These are phyloP conservation scores for Sordariomycetes sp. DNA, from an alignment of 2,329 filamentous ascomycete species.

Conservation along the genomic window DNA sequence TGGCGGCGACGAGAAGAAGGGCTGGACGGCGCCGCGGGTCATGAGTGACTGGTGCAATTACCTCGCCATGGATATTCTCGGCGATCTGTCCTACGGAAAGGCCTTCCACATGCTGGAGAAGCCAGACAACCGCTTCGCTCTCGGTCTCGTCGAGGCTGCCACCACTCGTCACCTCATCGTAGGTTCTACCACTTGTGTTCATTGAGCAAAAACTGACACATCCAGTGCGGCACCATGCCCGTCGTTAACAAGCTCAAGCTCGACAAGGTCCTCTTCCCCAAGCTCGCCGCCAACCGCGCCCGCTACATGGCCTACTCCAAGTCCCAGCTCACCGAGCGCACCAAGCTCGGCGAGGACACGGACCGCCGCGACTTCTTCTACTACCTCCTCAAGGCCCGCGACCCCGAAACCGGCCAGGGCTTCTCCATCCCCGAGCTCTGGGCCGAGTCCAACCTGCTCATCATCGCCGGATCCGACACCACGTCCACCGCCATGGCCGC, in stretches of 20 bases:
- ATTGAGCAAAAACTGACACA: constrained; percentile 1
- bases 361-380: constrained; percentile 70
- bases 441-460: constrained; percentile 62
- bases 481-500: constrained; percentile 60
- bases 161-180: constrained; percentile 62
- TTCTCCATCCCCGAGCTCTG: constrained; percentile 59
- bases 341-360: constrained; percentile 54
- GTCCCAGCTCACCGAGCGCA: constrained; percentile 55
- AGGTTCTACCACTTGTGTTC: constrained; percentile 19
- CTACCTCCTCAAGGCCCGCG: constrained; percentile 61
- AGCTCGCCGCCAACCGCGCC: constrained; percentile 56
- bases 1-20: constrained; percentile 35
- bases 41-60: constrained; percentile 57
- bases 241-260: constrained; percentile 56
- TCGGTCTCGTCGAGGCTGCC: constrained; percentile 57
- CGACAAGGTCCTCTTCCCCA: constrained; percentile 59
- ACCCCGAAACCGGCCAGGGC: constrained; percentile 60
- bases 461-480: constrained; percentile 64
- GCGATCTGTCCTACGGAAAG: constrained; percentile 52
- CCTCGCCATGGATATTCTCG: constrained; percentile 53
- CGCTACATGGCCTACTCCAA: constrained; percentile 66
- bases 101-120: constrained; percentile 53
- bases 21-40: constrained; percentile 49
- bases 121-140: constrained; percentile 54
- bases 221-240: constrained; percentile 62